Percentiles rank a stretch among this genome's conserved stretches.
phyloP scores from a whole-genome alignment of 805 yeast genomes.

The Cyberlindnera mrakii region DNA sequence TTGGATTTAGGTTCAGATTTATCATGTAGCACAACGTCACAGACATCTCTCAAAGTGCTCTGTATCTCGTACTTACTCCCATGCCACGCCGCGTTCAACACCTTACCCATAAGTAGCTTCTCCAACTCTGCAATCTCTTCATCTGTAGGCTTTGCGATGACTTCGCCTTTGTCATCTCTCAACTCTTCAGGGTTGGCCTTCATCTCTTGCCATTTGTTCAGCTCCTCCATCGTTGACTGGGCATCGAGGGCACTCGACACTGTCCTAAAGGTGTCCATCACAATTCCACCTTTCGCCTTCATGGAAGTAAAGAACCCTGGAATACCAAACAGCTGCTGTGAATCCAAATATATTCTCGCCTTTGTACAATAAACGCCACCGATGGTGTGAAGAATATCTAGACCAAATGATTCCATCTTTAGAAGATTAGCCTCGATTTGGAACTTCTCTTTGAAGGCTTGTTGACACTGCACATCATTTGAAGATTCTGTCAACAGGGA shows the following conservation, averaged over 20 bases:
- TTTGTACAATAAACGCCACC: conserved; percentile 66
- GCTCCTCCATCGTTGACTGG: conserved; percentile 69
- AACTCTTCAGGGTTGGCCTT: conserved; percentile 31
- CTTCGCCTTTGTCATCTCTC: conserved; percentile 44
- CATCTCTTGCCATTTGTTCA: conserved; percentile 59
- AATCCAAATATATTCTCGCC: conserved; percentile 57
- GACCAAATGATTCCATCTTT: conserved; percentile 81
- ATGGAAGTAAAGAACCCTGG: conserved; percentile 70
- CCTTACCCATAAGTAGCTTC: conserved; percentile 70
- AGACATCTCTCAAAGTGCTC: conserved; percentile 63
- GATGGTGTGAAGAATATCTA: conserved; percentile 70
- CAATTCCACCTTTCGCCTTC: conserved; percentile 68
- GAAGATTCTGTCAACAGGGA: conserved; percentile 56
- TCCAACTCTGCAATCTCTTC: conserved; percentile 69
- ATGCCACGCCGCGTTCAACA: conserved; percentile 79
- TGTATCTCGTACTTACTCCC: conserved; percentile 77
- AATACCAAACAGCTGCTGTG: conserved; percentile 57
- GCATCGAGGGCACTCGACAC: conserved; percentile 74
- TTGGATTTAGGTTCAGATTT: conserved; percentile 39
- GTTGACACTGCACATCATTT: conserved; percentile 53
- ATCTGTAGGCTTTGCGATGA: conserved; percentile 49
- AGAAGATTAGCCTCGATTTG: conserved; percentile 77
- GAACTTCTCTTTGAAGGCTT: conserved; percentile 57
- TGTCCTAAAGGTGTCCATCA: conserved; percentile 66
- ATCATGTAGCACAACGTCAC: conserved; percentile 60